Base-by-base conservation (phyloP, 345 rosid species). In the Ceriops zippeliana region DNA sequence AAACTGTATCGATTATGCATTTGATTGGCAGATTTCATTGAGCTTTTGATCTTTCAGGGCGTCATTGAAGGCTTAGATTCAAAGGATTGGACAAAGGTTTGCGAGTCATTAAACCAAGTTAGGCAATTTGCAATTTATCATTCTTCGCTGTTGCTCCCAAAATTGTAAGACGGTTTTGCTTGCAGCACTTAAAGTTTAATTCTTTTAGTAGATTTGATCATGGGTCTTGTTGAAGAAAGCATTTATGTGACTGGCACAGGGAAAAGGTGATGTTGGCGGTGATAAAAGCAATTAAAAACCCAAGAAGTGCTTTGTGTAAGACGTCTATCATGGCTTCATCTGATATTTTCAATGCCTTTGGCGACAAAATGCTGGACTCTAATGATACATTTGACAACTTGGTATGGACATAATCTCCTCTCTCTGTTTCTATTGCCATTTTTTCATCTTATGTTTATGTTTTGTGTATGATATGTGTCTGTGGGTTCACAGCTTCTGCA, bases 281-380 rank as follows among this genome's bases (percentile, higher is more conserved):
- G 73, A 85, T 89, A 22, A 93, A 89, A 78, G 80, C 93, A 20
- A 91, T 88, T 88, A 91, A 89, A 88, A 93, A 88, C 58, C 97
- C 98, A 0, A 88, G 98, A 82, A 93, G 97, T 75, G 97, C 96
- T 38, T 75, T 93, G 72, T 84, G 91, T 78, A 91, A 93, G 81
- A 93, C 97, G 62, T 83, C 99, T 1, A 88, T 93, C 30, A 89
- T 91, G 97, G 86, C 96, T 52, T 82, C 90, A 11, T 81, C 90
- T 46, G 97, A 93, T 79, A 77, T 93, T 47, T 80, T 88, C 82
- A 82, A 62, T 6, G 89, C 87, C 7, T 93, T 64, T 24, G 93
- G 93, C 9, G 91, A 91, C 71, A 76, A 78, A 63, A 68, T 93
- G 35, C 83, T 89, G 0, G 78, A 86, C 46, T 69, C 35, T 20